These are phyloP conservation scores for Syzygium aromaticum DNA, from an alignment of 345 rosid genomes.

Conservation along the genomic window DNA sequence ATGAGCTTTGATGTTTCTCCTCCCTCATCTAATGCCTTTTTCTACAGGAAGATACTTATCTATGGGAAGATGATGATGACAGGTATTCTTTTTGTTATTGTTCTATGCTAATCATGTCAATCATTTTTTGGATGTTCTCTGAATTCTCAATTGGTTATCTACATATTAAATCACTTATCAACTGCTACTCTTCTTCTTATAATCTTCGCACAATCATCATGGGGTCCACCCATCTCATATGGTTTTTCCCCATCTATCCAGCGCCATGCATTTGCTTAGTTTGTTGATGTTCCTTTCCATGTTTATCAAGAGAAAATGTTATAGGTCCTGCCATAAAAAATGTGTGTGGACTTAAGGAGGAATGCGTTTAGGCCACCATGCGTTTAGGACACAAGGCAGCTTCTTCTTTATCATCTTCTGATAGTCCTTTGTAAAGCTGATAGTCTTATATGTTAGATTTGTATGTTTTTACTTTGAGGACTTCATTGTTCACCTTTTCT, in stretches of 20 bases:
- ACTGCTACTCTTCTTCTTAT: neutral
- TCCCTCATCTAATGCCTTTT: neutral
- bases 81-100: slow-evolving; percentile 21
- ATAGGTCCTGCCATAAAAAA: neutral
- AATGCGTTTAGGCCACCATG: neutral
- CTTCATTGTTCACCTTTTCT: neutral
- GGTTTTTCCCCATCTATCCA: neutral
- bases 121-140: neutral
- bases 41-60: slow-evolving; percentile 81
- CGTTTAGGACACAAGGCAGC: neutral
- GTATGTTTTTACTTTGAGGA: neutral
- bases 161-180: neutral
- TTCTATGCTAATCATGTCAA: neutral
- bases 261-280: neutral
- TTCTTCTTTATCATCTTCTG: neutral
- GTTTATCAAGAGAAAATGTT: neutral
- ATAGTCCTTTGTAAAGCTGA: neutral
- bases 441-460: neutral
- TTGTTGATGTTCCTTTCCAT: neutral
- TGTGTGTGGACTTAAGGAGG: neutral
- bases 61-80: slow-evolving; percentile 96
- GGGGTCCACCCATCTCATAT: neutral
- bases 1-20: neutral
- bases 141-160: neutral
- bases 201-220: neutral